These are phyloP conservation scores for Beauveria caledonica DNA, from an alignment of 2,329 filamentous ascomycete species.

Conservation along the genomic window DNA sequence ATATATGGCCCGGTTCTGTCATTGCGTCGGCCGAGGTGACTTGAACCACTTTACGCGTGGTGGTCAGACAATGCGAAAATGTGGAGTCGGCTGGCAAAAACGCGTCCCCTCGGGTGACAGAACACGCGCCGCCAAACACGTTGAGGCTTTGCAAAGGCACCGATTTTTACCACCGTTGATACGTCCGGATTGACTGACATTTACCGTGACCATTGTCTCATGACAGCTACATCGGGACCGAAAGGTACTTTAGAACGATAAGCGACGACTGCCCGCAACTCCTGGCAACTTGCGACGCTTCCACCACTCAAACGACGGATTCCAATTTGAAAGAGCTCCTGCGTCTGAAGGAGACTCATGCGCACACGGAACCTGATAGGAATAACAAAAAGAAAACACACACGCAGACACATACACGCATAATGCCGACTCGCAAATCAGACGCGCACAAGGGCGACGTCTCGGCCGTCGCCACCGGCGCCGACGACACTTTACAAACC, in stretches of 20 bases:
- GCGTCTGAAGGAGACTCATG: too few relatives aligned
- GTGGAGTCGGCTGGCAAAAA: constrained; percentile 3
- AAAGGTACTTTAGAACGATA: too few relatives aligned
- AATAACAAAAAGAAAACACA: too few relatives aligned
- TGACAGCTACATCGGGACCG: not conserved
- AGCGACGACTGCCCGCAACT: not conserved
- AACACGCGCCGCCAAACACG: not conserved
- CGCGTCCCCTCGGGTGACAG: not conserved
- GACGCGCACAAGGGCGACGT: constrained; percentile 51
- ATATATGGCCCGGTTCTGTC: not conserved
- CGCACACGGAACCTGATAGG: too few relatives aligned
- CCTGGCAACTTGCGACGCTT: not conserved
- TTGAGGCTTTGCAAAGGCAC: too few relatives aligned
- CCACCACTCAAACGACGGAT: not conserved
- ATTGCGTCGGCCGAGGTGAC: not conserved
- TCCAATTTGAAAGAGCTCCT: not conserved
- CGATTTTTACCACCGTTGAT: too few relatives aligned
- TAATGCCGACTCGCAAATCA: constrained; percentile 19
- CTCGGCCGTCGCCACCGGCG: constrained; percentile 33
- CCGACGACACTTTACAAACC: not conserved
- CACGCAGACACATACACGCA: not conserved
- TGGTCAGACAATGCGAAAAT: not conserved
- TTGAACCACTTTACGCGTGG: constrained; percentile 5
- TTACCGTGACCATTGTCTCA: not conserved
- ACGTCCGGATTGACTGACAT: too few relatives aligned